phyloP scores from a whole-genome alignment of 2,329 filamentous ascomycete genomes.

The Penicillium freii region DNA sequence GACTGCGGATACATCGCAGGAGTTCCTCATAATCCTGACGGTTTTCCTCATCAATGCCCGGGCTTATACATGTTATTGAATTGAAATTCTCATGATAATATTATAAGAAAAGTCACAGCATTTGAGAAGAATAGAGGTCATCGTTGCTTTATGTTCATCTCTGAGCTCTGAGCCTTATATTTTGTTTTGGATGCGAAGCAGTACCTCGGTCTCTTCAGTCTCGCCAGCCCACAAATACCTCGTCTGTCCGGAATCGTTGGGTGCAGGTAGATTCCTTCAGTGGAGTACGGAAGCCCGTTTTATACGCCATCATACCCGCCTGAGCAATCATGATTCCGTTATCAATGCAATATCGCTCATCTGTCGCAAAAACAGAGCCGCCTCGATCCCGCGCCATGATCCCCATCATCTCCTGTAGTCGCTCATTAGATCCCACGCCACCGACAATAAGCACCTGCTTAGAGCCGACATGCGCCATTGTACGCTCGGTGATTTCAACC shows the following conservation, averaged over 20 bases:
- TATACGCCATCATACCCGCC: neutral
- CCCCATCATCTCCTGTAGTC: conserved; percentile 98
- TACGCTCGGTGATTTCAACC: conserved; percentile 95
- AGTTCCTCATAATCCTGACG: neutral
- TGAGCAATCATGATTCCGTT: conserved; percentile 89
- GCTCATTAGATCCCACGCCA: conserved; percentile 91
- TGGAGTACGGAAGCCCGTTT: neutral
- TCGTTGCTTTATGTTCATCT: neutral
- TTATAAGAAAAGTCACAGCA: neutral
- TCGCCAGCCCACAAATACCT: neutral
- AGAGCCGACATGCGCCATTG: conserved; percentile 95
- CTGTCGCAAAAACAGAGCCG: conserved; percentile 88
- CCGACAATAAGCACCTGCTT: conserved; percentile 91
- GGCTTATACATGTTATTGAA: neutral
- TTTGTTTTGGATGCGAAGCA: neutral
- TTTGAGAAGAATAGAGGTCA: neutral
- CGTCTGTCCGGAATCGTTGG: neutral
- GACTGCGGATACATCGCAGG: neutral
- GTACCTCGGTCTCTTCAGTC: neutral
- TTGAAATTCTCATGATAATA: neutral
- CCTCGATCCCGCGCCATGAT: conserved; percentile 86
- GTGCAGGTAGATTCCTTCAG: neutral
- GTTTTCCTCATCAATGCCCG: neutral
- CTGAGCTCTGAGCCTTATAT: neutral
- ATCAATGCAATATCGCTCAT: conserved; percentile 97